phyloP scores from a whole-genome alignment of 179 eudicot species.

The Patellifolia procumbens region DNA sequence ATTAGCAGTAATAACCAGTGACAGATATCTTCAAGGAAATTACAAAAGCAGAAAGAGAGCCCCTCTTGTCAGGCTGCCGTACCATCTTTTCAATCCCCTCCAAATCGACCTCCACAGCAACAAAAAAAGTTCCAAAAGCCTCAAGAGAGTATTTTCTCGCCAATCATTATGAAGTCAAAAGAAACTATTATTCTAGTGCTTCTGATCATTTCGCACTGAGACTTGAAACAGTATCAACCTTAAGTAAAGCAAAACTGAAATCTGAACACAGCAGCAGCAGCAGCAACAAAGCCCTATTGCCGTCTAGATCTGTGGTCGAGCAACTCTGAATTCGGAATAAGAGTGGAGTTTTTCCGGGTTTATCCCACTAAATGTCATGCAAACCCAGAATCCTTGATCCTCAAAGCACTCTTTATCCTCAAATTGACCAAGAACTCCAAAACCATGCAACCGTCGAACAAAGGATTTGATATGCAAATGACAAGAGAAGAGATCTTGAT shows the following conservation, averaged over 20 bases:
- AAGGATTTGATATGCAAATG: neutral
- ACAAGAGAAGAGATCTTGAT: neutral
- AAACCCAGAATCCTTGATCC: neutral
- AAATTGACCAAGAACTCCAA: neutral
- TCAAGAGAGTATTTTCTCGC: neutral
- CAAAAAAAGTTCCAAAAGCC: neutral
- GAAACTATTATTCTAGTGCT: neutral
- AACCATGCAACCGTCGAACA: neutral
- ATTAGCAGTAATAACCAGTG: neutral
- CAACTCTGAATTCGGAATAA: too few species aligned
- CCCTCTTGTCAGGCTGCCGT: neutral
- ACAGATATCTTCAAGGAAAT: neutral
- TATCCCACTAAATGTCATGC: neutral
- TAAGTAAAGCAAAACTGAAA: neutral
- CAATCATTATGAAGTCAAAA: neutral
- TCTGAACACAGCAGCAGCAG: too few species aligned
- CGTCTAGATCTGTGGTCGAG: too few species aligned
- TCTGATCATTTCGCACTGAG: neutral
- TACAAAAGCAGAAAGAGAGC: neutral
- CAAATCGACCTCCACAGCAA: neutral
- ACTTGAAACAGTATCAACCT: neutral
- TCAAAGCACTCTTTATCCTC: neutral
- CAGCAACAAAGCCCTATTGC: too few species aligned
- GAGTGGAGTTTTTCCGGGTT: neutral
- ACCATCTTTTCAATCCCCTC: neutral